Conservation (phyloP, 78 protist species). For the Salpingoeca rosetta region DNA sequence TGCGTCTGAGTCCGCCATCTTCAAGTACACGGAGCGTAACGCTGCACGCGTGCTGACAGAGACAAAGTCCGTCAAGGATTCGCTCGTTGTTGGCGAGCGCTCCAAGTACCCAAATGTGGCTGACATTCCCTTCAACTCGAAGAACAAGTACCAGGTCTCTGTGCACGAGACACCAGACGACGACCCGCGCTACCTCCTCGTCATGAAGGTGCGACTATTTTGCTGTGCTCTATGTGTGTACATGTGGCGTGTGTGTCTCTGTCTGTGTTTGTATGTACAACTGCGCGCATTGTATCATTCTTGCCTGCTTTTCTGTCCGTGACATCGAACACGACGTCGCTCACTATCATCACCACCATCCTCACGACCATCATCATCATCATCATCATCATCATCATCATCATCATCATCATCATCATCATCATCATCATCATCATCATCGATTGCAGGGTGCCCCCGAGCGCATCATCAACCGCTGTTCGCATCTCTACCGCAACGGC, state of each 20-base stretch:
- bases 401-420: too few species aligned
- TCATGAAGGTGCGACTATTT: too few species aligned
- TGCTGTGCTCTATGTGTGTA: too few species aligned
- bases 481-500: conserved; percentile 23
- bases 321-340: too few species aligned
- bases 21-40: conserved; percentile 40
- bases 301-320: too few species aligned
- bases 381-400: too few species aligned
- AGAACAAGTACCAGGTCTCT: conserved; percentile 77
- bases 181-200: not conserved
- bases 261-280: too few species aligned
- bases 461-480: conserved; percentile 51
- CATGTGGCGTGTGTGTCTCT: too few species aligned
- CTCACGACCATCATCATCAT: too few species aligned
- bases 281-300: too few species aligned
- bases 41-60: not conserved
- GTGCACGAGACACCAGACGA: conserved; percentile 22
- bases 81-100: conserved; percentile 1
- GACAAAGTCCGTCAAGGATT: not conserved
- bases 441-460: conserved; percentile 92
- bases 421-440: too few species aligned
- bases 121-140: conserved; percentile 91
- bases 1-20: conserved; percentile 83
- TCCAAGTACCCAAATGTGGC: not conserved
- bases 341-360: too few species aligned